Conservation (phyloP, 257 asterid genomes). For the Fraxinus anomala region DNA sequence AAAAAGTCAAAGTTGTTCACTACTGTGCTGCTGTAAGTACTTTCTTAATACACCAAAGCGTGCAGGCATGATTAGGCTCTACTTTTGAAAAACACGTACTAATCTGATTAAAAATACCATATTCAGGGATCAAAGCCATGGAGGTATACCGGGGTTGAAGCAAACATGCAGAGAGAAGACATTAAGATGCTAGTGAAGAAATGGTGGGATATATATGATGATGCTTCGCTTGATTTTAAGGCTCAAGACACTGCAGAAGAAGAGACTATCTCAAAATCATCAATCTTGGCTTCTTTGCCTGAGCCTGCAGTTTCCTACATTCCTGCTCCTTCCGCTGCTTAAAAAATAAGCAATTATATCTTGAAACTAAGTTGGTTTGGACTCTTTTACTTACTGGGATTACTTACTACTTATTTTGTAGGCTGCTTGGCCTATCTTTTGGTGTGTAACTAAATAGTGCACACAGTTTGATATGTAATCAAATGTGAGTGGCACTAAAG, state of each 20-base stretch:
- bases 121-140: constrained; percentile 66
- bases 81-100: too few relatives aligned
- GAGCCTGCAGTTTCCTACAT: constrained; percentile 56
- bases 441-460: constrained; percentile 21
- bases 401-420: neutral
- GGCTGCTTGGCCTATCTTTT: constrained; percentile 29
- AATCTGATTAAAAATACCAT: neutral
- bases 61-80: too few relatives aligned
- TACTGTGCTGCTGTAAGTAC: constrained; percentile 37
- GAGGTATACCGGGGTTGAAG: constrained; percentile 67
- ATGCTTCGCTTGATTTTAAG: constrained; percentile 57
- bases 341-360: neutral
- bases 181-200: constrained; percentile 59
- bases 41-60: too few relatives aligned
- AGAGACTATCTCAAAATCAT: constrained; percentile 43
- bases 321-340: constrained; percentile 77
- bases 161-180: constrained; percentile 66
- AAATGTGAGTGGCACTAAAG: constrained; percentile 14
- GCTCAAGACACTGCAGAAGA: constrained; percentile 37
- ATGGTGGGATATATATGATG: constrained; percentile 72
- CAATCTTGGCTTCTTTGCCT: constrained; percentile 43
- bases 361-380: neutral
- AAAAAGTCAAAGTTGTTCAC: constrained; percentile 34
- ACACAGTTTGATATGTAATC: constrained; percentile 18
- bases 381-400: neutral